Evolutionary conservation across 1,284 basidiomycete species (phyloP).

Genomic region (Pterula multifida): DNA sequence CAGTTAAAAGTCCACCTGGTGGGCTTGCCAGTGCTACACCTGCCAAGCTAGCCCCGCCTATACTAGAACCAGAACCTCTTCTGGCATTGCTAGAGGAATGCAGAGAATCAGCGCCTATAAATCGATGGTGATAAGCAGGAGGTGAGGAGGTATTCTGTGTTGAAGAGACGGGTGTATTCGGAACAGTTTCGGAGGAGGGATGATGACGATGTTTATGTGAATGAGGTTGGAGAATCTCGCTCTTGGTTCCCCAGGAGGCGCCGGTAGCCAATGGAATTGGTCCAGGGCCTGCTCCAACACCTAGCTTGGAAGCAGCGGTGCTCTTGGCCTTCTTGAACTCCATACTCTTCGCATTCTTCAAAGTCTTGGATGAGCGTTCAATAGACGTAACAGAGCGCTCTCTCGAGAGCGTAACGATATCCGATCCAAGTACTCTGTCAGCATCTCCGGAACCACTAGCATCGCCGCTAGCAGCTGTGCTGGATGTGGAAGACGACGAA

Average conservation of each 20-base stretch:
- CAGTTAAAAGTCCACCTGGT: neutral
- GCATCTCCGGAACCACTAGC: slow-evolving; percentile 12
- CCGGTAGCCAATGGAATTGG: neutral
- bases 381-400: slow-evolving; percentile 20
- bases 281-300: neutral
- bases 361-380: slow-evolving; percentile 19
- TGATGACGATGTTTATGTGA: neutral
- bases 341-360: slow-evolving; percentile 49
- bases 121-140: neutral
- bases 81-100: neutral
- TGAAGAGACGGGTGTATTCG: neutral
- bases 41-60: neutral
- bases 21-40: neutral
- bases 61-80: neutral
- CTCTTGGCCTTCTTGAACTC: slow-evolving; percentile 28
- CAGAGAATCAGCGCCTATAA: neutral
- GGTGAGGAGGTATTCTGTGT: neutral
- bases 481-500: neutral
- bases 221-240: neutral
- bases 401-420: slow-evolving; percentile 26
- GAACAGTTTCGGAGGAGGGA: neutral
- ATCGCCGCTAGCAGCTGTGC: slow-evolving; percentile 15
- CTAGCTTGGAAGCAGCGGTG: neutral
- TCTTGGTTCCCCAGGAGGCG: neutral
- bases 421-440: slow-evolving; percentile 27